Conservation (phyloP, 2,329 filamentous ascomycete genomes). For the Emmonsiellopsis sp. region DNA sequence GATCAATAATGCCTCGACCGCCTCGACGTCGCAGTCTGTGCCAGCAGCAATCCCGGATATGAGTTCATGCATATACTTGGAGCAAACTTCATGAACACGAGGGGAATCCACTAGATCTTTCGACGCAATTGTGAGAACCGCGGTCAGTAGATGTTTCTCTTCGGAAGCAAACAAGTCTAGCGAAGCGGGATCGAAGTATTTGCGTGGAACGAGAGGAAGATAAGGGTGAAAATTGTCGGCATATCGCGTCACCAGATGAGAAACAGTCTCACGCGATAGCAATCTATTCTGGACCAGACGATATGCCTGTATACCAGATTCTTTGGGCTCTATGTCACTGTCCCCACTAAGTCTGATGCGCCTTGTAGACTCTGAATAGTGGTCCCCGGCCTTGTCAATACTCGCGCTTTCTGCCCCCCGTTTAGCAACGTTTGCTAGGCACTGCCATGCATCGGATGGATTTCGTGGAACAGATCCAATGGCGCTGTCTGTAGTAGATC, state of each 20-base stretch:
- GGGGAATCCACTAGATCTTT: conserved; percentile 59
- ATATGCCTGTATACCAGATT: conserved; percentile 30
- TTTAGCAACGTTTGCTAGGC: conserved; percentile 36
- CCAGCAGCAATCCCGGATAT: conserved; percentile 59
- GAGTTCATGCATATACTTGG: conserved; percentile 59
- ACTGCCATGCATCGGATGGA: conserved; percentile 41
- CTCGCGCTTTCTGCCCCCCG: conserved; percentile 20
- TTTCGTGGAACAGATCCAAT: conserved; percentile 36
- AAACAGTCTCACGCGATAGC: conserved; percentile 41
- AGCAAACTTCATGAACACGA: conserved; percentile 55
- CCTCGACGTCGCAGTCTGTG: conserved; percentile 57
- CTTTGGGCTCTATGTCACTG: conserved; percentile 18
- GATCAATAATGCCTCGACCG: conserved; percentile 59
- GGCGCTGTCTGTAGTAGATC: conserved; percentile 25
- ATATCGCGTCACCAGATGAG: conserved; percentile 48
- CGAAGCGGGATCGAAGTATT: conserved; percentile 46
- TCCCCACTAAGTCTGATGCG: conserved; percentile 18
- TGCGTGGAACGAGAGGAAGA: conserved; percentile 56
- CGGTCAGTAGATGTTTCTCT: conserved; percentile 59
- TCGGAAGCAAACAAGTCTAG: conserved; percentile 48
- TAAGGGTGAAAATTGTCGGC: conserved; percentile 59
- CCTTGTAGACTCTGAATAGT: conserved; percentile 15
- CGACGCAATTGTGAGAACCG: conserved; percentile 60
- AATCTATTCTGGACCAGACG: conserved; percentile 34
- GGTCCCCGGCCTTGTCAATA: conserved; percentile 15